A percentile compares a stretch with the other conserved stretches of the same genome.
Evolutionary conservation across 192 early-diverging fungal genomes (phyloP).

Genomic region (Phycomyces blakesleeanus): DNA sequence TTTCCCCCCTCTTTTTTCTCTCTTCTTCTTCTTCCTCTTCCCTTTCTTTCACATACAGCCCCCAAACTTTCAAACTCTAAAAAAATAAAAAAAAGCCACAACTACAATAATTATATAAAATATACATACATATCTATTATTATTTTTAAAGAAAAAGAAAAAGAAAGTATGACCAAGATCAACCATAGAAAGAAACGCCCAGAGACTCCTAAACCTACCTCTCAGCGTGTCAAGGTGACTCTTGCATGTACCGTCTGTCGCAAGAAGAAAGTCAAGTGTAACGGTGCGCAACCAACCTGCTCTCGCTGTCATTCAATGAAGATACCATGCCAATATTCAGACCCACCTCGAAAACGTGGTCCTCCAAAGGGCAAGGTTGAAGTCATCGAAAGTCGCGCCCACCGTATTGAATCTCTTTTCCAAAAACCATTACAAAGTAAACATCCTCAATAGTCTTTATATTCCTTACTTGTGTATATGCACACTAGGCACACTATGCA

Average conservation of each 20-base stretch:
- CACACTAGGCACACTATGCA: too few relatives aligned
- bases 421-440: constrained; percentile 3
- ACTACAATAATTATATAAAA: too few relatives aligned
- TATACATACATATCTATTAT: neutral
- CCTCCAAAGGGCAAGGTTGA: constrained; percentile 84
- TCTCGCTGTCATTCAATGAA: constrained; percentile 68
- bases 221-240: constrained; percentile 34
- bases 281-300: constrained; percentile 63
- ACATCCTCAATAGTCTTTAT: too few relatives aligned
- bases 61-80: too few relatives aligned
- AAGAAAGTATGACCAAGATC: neutral
- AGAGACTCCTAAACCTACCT: neutral
- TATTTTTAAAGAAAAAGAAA: neutral
- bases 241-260: constrained; percentile 51
- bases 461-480: too few relatives aligned
- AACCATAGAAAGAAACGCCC: neutral
- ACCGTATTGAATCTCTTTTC: constrained; percentile 67
- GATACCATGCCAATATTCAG: constrained; percentile 45
- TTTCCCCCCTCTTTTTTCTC: neutral
- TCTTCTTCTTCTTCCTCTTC: neutral
- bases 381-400: constrained; percentile 67
- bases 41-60: neutral
- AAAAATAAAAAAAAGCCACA: too few relatives aligned
- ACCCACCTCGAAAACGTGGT: constrained; percentile 53
- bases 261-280: constrained; percentile 82